Percentiles rank a stretch among this genome's conserved stretches.
Evolutionary conservation across 2,329 filamentous ascomycete species (phyloP).

Genomic region (Diaporthe vaccinii): DNA sequence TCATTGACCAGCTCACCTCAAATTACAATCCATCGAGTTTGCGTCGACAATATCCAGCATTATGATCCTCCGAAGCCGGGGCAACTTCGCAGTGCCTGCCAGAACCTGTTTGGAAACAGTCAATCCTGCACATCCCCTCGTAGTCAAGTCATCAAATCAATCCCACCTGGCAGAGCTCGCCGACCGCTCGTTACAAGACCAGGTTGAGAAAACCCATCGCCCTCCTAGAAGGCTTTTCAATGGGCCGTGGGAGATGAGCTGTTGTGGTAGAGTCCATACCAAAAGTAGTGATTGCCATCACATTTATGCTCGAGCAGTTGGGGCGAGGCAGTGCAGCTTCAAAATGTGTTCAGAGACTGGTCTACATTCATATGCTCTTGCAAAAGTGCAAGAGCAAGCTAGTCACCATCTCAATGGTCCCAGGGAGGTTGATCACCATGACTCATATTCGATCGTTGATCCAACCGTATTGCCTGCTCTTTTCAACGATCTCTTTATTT

Average conservation of each 20-base stretch:
- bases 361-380: not conserved
- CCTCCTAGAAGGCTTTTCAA: not conserved
- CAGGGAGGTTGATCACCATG: not conserved
- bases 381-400: not conserved
- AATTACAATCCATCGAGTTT: too few species aligned
- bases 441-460: not conserved
- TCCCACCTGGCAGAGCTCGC: too few species aligned
- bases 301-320: not conserved
- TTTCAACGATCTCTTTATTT: not conserved
- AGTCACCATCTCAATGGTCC: not conserved
- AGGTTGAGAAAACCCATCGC: too few species aligned
- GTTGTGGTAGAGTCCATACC: not conserved
- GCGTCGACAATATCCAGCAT: too few species aligned
- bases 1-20: too few species aligned
- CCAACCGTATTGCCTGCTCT: not conserved
- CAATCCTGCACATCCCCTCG: too few species aligned
- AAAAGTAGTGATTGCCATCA: not conserved
- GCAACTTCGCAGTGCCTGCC: too few species aligned
- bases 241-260: not conserved
- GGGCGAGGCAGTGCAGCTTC: not conserved
- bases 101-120: too few species aligned
- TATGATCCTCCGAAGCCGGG: too few species aligned
- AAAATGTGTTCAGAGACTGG: not conserved
- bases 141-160: too few species aligned
- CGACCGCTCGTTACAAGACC: too few species aligned